These are phyloP conservation scores for Fusarium dlaminii DNA, from an alignment of 2,329 filamentous ascomycete genomes.

Conservation along the genomic window DNA sequence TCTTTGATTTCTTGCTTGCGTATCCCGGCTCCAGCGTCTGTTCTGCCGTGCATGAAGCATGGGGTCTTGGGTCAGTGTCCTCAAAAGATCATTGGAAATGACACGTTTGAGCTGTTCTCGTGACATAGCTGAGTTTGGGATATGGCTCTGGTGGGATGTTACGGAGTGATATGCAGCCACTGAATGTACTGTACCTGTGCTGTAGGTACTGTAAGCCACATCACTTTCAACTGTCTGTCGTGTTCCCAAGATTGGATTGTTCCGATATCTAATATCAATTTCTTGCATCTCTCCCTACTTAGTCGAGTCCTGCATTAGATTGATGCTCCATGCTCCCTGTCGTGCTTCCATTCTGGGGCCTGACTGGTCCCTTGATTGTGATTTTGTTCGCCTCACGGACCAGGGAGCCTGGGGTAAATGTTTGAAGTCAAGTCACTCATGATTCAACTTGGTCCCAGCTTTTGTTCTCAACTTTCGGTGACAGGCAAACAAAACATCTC, in stretches of 20 bases:
- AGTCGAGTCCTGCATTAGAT: constrained; percentile 18
- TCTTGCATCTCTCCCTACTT: constrained; percentile 27
- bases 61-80: constrained; percentile 3
- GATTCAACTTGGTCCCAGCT: constrained; percentile 16
- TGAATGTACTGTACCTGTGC: neutral
- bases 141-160: neutral
- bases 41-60: constrained; percentile 27
- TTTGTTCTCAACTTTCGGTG: neutral
- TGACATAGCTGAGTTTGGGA: neutral
- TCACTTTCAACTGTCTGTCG: neutral
- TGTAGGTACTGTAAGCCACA: constrained; percentile 9
- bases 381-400: constrained; percentile 35
- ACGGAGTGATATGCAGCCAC: constrained; percentile 23
- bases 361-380: constrained; percentile 32
- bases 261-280: constrained; percentile 18
- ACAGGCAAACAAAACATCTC: neutral
- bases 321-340: constrained; percentile 21
- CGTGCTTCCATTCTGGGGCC: constrained; percentile 28
- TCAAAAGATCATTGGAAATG: neutral
- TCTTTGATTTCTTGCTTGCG: constrained; percentile 31
- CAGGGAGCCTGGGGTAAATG: constrained; percentile 24
- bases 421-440: constrained; percentile 15
- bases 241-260: neutral
- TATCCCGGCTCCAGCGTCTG: constrained; percentile 33
- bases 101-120: neutral